Evolutionary conservation across 768 basidiomycete genomes (phyloP).

Genomic region (Leucocoprinus leucothites): DNA sequence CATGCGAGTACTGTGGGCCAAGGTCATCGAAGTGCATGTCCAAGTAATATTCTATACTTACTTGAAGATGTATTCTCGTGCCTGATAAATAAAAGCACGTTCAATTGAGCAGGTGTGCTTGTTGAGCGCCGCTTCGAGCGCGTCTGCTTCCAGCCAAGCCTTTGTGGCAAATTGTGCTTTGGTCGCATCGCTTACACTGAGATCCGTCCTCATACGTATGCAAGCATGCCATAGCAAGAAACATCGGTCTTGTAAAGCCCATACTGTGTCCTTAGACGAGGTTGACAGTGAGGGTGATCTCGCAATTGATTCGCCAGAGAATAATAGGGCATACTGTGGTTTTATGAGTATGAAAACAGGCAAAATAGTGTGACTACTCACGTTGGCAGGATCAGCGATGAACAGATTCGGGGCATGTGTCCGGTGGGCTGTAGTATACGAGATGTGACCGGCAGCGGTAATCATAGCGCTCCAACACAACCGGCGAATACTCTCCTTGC

Average conservation of each 20-base stretch:
- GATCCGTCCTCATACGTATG: conserved; percentile 52
- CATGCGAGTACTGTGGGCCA: conserved; percentile 54
- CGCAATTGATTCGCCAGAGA: conserved; percentile 65
- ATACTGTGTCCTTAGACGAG: conserved; percentile 63
- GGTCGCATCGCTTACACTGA: conserved; percentile 38
- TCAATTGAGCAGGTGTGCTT: conserved; percentile 67
- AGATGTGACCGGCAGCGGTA: conserved; percentile 61
- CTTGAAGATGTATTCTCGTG: conserved; percentile 77
- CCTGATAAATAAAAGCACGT: conserved; percentile 64
- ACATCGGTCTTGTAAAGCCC: conserved; percentile 70
- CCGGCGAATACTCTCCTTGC: conserved; percentile 69
- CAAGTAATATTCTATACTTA: conserved; percentile 32
- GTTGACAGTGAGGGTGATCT: conserved; percentile 28
- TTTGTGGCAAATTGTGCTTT: conserved; percentile 62
- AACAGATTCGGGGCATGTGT: conserved; percentile 45
- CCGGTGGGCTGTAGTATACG: conserved; percentile 49
- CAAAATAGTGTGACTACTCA: conserved; percentile 29
- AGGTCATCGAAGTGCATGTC: neutral
- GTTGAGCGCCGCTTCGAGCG: conserved; percentile 59
- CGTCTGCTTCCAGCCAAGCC: conserved; percentile 70
- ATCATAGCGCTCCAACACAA: conserved; percentile 72
- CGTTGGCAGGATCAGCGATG: conserved; percentile 63
- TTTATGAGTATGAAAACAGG: conserved; percentile 3
- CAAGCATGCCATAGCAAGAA: conserved; percentile 76
- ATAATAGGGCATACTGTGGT: conserved; percentile 64